Evolutionary conservation across 1,284 basidiomycete species (phyloP), one percentile per base, ranked within the genome.

Genomic region (Thelephora terrestris): DNA sequence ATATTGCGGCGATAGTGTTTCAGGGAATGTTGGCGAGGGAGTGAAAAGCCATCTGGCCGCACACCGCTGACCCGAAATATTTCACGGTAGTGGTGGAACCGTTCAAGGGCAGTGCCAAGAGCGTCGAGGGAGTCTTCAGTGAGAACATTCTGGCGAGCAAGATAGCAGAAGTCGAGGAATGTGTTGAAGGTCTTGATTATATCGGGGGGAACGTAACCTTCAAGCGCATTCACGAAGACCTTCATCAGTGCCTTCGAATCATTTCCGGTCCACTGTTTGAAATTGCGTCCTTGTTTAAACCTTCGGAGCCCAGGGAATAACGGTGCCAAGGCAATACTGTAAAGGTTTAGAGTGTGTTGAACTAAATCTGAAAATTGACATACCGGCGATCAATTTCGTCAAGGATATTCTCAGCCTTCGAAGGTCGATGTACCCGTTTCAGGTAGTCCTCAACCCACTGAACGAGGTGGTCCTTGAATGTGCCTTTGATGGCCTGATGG

Each of bases 391-490:
- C 58, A 17, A 69, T 64, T 25, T 68, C 63, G 10, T 53, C 53
- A 5, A 67, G 44, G 7, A 61, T 64, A 21, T 50, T 38, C 3
- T 48, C 14, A 5, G 59, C 61, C 1, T 37, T 40, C 12, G 51
- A 45, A 10, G 35, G 43, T 0, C 47, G 29, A 48, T 66, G 47
- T 0, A 24, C 32, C 6, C 54, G 7, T 4, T 54, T 20, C 2
- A 70, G 21, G 45, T 68, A 70, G 1, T 64, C 56, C 3, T 44
- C 47, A 0, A 65, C 58, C 69, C 67, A 72, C 5, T 48, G 50
- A 1, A 69, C 59, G 1, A 70, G 52, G 49, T 70, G 67, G 48
- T 70, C 68, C 47, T 69, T 68, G 55, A 68, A 68, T 3, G 60
- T 54, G 0, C 65, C n/a, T n/a, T n/a, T n/a, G n/a, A n/a, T n/a